phyloP scores from a whole-genome alignment of 1,284 basidiomycete genomes.

The Nidula niveotomentosa region DNA sequence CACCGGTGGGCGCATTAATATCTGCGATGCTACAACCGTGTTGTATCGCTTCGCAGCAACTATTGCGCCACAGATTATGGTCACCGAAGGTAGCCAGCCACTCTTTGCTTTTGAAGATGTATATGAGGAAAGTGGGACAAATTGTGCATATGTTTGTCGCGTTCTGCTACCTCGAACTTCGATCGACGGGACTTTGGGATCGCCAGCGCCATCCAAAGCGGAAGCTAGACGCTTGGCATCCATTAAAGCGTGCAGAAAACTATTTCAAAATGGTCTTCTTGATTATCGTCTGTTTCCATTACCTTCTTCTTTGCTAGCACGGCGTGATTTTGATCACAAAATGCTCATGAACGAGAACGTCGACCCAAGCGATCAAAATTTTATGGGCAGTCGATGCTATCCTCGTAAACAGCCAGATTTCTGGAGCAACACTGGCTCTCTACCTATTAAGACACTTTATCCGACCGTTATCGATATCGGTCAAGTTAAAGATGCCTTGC shows the following conservation, averaged over 20 bases:
- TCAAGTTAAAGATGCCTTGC: slow-evolving; percentile 22
- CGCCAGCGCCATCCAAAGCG: slow-evolving; percentile 39
- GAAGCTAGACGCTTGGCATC: slow-evolving; percentile 60
- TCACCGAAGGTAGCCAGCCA: slow-evolving; percentile 18
- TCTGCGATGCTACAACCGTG: slow-evolving; percentile 50
- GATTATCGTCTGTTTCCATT: slow-evolving; percentile 51
- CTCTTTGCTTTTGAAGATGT: slow-evolving; percentile 43
- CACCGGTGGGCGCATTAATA: slow-evolving; percentile 54
- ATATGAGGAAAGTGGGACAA: slow-evolving; percentile 16
- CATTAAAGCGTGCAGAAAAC: slow-evolving; percentile 49
- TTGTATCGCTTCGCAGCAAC: slow-evolving; percentile 50
- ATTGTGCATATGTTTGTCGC: slow-evolving; percentile 40
- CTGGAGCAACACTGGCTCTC: slow-evolving; percentile 47
- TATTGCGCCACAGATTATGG: slow-evolving; percentile 6
- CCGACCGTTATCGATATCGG: slow-evolving; percentile 51
- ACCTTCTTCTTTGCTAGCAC: slow-evolving; percentile 18
- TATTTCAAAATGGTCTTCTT: slow-evolving; percentile 50
- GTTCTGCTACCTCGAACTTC: slow-evolving; percentile 46
- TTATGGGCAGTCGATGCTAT: slow-evolving; percentile 50
- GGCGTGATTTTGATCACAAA: slow-evolving; percentile 12
- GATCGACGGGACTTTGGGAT: slow-evolving; percentile 41
- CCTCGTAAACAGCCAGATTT: slow-evolving; percentile 57
- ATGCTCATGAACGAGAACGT: slow-evolving; percentile 8
- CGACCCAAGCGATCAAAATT: slow-evolving; percentile 22
- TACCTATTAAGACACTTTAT: slow-evolving; percentile 38